Base-by-base conservation (phyloP, 2,329 filamentous ascomycete genomes). In the Phyllosticta citrichinensis region DNA sequence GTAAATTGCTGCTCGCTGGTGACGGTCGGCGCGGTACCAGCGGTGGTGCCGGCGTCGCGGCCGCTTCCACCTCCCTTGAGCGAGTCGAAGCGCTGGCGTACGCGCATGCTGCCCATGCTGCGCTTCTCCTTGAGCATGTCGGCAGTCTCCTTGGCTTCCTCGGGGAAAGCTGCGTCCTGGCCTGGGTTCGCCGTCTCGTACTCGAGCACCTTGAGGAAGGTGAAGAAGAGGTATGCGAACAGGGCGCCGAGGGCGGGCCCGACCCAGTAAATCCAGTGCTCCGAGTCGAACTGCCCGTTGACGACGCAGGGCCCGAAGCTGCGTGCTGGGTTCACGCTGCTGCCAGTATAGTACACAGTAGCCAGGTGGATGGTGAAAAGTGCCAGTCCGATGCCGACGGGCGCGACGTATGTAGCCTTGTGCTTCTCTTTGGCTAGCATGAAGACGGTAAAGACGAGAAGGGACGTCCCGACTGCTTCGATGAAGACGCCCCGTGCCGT, bases 361-460 rank as follows among this genome's bases (percentile, higher is more conserved):
- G 77, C 73, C 56, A 84, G 64, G 62, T 83, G 78, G 0, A 77
- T 76, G 52, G 90, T 80, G 70, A 91, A 90, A 58, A 91, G 79
- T 0, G 87, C 78, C 2, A 89, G 73, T 1, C 88, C 88, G 65
- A 91, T 89, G 12, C 85, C 87, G 3, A 91, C 75, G 0, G 88
- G 87, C 0, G 87, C 87, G 1, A 90, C 74, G 68, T 81, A 89
- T 0, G 87, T 91, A 2, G 83, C 83, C 53, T 85, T 84, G 71
- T 90, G 87, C 74, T 91, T 90, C 70, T 89, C 86, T 3, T 84
- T 83, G 0, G 86, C 87, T 53, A 89, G 78, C 81, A 89, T 87
- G 66, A 75, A 74, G 56, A 76, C 74, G 2, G 72, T 74, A 58
- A 76, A 75, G 60, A 75, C 70, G 52, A 76, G 71, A 20, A 73